Percentiles rank a stretch among this genome's conserved stretches.
Evolutionary conservation across 176 grass and related monocot species (phyloP).

Genomic region (Triticum timopheevii): DNA sequence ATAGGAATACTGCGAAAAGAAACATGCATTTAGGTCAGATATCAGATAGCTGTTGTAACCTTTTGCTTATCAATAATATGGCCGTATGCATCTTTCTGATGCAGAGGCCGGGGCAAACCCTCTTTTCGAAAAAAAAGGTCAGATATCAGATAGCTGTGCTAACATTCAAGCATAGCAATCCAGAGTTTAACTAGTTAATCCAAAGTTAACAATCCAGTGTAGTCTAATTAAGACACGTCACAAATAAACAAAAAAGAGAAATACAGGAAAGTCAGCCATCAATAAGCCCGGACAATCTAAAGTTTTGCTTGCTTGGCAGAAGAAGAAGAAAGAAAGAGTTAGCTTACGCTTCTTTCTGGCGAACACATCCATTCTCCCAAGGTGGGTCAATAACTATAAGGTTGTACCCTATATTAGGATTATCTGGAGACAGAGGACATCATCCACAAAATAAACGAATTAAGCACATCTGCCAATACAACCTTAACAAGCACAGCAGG

Average conservation of each 20-base stretch:
- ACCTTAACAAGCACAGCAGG: background rate
- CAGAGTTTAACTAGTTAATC: background rate
- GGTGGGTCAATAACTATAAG: constrained; percentile 91
- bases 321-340: background rate
- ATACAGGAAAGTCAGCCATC: background rate
- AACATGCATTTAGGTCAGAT: background rate
- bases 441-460: background rate
- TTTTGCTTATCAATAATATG: too few relatives aligned
- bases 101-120: too few relatives aligned
- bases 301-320: background rate
- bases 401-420: constrained; percentile 65
- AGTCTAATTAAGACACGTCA: background rate
- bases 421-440: constrained; percentile 41
- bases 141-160: background rate
- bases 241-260: background rate
- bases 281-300: background rate
- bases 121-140: too few relatives aligned
- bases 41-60: background rate
- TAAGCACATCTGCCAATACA: constrained; percentile 17
- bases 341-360: constrained; percentile 77
- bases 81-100: too few relatives aligned
- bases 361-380: constrained; percentile 95
- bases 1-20: background rate
- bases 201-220: background rate
- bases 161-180: background rate